phyloP scores from a whole-genome alignment of 768 basidiomycete genomes.

The Boletus rubroflammeus region DNA sequence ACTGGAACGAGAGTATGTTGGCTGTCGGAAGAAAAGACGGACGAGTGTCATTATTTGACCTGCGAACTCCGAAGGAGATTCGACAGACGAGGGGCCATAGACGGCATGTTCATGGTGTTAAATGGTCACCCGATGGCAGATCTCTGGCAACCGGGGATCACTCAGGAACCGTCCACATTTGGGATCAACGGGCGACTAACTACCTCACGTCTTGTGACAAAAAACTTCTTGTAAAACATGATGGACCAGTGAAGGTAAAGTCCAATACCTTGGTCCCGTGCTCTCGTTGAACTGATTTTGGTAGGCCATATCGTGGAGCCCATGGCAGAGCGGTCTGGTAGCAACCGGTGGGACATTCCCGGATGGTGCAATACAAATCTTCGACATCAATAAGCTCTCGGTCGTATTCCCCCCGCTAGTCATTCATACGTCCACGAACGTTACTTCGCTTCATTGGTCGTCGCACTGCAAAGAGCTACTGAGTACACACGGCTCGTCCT shows the following conservation, averaged over 20 bases:
- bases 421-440: constrained; percentile 43
- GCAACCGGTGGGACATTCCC: constrained; percentile 65
- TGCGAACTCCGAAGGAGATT: constrained; percentile 30
- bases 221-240: constrained; percentile 41
- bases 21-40: constrained; percentile 40
- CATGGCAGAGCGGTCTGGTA: constrained; percentile 65
- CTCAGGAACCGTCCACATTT: constrained; percentile 39
- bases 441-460: constrained; percentile 65
- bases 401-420: constrained; percentile 47
- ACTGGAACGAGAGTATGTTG: constrained; percentile 37
- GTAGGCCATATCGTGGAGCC: constrained; percentile 72
- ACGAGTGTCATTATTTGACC: constrained; percentile 36
- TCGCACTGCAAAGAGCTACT: constrained; percentile 81
- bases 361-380: constrained; percentile 56
- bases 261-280: neutral
- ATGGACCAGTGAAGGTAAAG: constrained; percentile 42
- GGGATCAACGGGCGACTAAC: constrained; percentile 39
- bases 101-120: constrained; percentile 39
- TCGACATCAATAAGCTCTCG: constrained; percentile 41
- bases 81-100: constrained; percentile 30
- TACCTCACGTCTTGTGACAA: constrained; percentile 31
- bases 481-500: constrained; percentile 62
- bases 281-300: neutral
- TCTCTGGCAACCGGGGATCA: constrained; percentile 42
- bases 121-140: constrained; percentile 38